A percentile compares a stretch with the other conserved stretches of the same genome.
These are phyloP conservation scores for Suillus placidus DNA, from an alignment of 768 basidiomycete species.

Conservation along the genomic window DNA sequence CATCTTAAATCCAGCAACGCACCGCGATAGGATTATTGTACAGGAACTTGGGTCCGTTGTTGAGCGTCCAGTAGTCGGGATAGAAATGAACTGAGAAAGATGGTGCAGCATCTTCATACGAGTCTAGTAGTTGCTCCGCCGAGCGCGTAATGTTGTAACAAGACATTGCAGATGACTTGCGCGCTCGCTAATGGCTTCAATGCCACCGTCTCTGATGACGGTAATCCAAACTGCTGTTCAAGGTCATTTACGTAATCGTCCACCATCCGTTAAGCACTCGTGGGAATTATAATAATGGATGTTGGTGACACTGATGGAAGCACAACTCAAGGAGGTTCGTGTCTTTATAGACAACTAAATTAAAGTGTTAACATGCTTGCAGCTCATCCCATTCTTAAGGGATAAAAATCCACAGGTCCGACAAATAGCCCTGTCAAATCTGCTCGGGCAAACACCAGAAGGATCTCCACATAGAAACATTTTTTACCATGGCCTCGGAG, in stretches of 20 bases:
- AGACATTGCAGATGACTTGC: slow-evolving; percentile 47
- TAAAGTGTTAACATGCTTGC: slow-evolving; percentile 18
- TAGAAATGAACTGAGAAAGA: slow-evolving; percentile 82
- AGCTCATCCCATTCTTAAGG: slow-evolving; percentile 84
- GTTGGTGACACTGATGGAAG: slow-evolving; percentile 30
- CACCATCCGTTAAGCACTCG: slow-evolving; percentile 14
- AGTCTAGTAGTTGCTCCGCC: slow-evolving; percentile 59
- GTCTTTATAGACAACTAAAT: slow-evolving; percentile 8
- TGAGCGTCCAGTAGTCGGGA: slow-evolving; percentile 81
- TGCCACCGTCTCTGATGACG: slow-evolving; percentile 6
- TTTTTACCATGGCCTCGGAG: slow-evolving; percentile 66
- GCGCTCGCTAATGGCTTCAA: slow-evolving; percentile 4
- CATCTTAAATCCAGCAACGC: slow-evolving; percentile 18
- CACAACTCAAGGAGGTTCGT: slow-evolving; percentile 44
- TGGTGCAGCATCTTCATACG: slow-evolving; percentile 56
- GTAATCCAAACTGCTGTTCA: not conserved
- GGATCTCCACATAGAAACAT: slow-evolving; percentile 72
- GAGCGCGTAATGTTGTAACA: slow-evolving; percentile 76
- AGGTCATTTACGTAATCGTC: slow-evolving; percentile 25
- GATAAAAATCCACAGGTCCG: slow-evolving; percentile 88
- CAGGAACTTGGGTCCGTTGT: slow-evolving; percentile 78
- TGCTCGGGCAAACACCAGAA: slow-evolving; percentile 77
- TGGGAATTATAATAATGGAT: slow-evolving; percentile 21
- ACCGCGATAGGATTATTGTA: slow-evolving; percentile 79
- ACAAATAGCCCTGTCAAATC: slow-evolving; percentile 81